These are phyloP conservation scores for Silene noctiflora DNA, from an alignment of 179 eudicot genomes.

Conservation along the genomic window DNA sequence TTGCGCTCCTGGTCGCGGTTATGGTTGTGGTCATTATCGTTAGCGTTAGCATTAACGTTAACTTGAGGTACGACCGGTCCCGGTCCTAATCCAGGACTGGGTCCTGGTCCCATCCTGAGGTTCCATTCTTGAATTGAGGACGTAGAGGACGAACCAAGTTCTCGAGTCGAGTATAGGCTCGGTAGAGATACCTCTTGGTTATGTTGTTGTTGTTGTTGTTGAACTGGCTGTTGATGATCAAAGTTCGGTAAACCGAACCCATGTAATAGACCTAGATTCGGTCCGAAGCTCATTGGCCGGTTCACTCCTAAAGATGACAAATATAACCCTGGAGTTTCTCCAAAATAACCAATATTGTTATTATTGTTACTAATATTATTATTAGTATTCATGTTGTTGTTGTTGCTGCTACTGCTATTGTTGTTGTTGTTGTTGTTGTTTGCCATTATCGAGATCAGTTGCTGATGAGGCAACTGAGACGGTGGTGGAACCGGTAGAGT, in stretches of 20 bases:
- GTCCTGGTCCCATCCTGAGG: constrained; percentile 12
- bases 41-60: not conserved
- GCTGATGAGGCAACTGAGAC: not conserved
- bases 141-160: constrained; percentile 3
- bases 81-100: not conserved
- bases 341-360: not conserved
- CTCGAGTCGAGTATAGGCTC: constrained; percentile 16
- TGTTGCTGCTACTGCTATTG: not conserved
- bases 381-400: too few relatives aligned
- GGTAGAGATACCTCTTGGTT: constrained; percentile 19
- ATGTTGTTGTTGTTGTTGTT: constrained; percentile 3
- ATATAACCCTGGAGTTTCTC: constrained; percentile 11
- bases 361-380: not conserved
- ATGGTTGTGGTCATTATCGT: not conserved
- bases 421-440: not conserved
- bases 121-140: constrained; percentile 12
- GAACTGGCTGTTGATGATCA: constrained; percentile 8
- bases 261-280: constrained; percentile 24
- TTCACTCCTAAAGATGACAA: constrained; percentile 16
- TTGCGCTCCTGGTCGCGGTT: not conserved
- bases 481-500: not conserved
- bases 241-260: constrained; percentile 19
- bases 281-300: constrained; percentile 23
- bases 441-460: not conserved
- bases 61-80: not conserved